These are phyloP conservation scores for Oehlia diaphana DNA, from an alignment of 192 early-diverging fungal genomes.

Conservation along the genomic window DNA sequence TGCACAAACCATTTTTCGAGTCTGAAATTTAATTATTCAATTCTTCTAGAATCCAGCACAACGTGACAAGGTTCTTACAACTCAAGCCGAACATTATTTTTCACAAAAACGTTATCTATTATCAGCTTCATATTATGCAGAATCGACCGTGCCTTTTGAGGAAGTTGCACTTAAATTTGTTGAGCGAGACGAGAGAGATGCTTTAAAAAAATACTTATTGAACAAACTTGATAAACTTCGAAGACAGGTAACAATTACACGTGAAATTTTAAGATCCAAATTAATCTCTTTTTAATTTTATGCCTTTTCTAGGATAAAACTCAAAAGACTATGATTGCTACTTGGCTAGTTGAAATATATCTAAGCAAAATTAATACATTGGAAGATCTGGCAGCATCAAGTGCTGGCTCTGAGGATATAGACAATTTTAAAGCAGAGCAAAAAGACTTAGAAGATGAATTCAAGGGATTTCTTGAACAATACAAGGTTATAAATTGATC, in stretches of 20 bases:
- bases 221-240: slow-evolving; percentile 71
- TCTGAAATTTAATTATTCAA: not conserved
- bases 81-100: slow-evolving; percentile 90
- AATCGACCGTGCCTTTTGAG: slow-evolving; percentile 80
- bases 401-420: slow-evolving; percentile 40
- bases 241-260: slow-evolving; percentile 46
- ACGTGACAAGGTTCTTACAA: slow-evolving; percentile 73
- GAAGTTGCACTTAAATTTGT: slow-evolving; percentile 89
- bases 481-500: slow-evolving; percentile 55
- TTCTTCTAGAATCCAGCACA: slow-evolving; percentile 60
- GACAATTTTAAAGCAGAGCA: slow-evolving; percentile 62
- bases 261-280: not conserved
- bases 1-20: not conserved
- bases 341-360: slow-evolving; percentile 91
- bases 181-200: slow-evolving; percentile 66
- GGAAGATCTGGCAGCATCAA: slow-evolving; percentile 51
- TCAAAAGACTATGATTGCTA: slow-evolving; percentile 77
- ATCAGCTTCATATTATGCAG: slow-evolving; percentile 88
- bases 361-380: slow-evolving; percentile 72
- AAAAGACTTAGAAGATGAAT: slow-evolving; percentile 62
- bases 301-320: slow-evolving; percentile 62
- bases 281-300: not conserved
- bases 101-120: slow-evolving; percentile 65
- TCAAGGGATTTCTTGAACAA: slow-evolving; percentile 68
- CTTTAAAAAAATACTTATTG: slow-evolving; percentile 77